These are phyloP conservation scores for Closterium sp. DNA, from an alignment of 139 green algal genomes.

Conservation along the genomic window DNA sequence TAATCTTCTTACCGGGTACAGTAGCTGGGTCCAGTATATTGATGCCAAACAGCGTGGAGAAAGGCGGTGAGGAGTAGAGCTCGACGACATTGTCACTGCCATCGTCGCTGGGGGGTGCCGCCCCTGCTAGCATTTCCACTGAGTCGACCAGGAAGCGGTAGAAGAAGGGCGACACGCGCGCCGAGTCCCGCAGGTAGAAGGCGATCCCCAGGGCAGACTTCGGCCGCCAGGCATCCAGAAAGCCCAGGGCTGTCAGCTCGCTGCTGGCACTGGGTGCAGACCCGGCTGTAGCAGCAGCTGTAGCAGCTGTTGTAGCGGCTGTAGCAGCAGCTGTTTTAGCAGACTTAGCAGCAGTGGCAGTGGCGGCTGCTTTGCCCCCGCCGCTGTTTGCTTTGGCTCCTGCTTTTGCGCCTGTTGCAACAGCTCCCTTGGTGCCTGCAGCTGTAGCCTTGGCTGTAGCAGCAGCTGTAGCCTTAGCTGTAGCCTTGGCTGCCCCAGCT, in stretches of 20 bases:
- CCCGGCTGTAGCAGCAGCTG: not conserved
- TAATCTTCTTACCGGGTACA: too few relatives aligned
- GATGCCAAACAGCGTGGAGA: too few relatives aligned
- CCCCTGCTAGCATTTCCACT: too few relatives aligned
- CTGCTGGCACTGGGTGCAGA: not conserved
- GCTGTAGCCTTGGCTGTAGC: not conserved
- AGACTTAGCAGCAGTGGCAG: not conserved
- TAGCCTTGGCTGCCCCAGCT: not conserved
- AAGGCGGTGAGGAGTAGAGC: too few relatives aligned
- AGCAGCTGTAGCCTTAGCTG: not conserved
- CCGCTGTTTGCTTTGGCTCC: not conserved
- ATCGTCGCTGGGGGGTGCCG: too few relatives aligned
- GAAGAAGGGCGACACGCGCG: too few relatives aligned
- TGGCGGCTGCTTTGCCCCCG: not conserved
- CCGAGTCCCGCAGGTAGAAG: not conserved
- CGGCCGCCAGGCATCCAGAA: not conserved
- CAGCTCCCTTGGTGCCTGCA: not conserved
- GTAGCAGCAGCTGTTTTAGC: not conserved
- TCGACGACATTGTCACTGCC: too few relatives aligned
- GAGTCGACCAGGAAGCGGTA: too few relatives aligned
- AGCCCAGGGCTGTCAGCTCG: not conserved
- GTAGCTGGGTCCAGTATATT: too few relatives aligned
- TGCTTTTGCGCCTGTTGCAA: not conserved
- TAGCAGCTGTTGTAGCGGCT: not conserved
- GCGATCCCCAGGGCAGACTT: not conserved